Base-by-base conservation (phyloP, 2,329 filamentous ascomycete genomes). In the Trichoderma asperellum region DNA sequence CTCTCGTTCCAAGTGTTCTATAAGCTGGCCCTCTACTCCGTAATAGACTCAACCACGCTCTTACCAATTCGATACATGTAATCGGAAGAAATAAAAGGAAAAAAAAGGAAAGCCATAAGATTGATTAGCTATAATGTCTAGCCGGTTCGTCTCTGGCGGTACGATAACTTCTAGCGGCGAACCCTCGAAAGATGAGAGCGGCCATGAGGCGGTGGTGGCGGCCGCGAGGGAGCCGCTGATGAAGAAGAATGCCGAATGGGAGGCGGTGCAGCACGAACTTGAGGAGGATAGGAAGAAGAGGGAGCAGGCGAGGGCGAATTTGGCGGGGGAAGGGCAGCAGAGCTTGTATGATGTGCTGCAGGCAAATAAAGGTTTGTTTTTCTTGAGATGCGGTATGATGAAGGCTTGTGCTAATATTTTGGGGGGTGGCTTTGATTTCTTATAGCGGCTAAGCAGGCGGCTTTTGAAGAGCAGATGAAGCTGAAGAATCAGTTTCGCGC, bases 401-500 rank as follows among this genome's bases (percentile, higher is more conserved):
- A 27, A 21, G 3, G 24, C 24, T 2, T 14, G 21, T 53, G 40
- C 40, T 32, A 29, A 67, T 16, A 57, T 37, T 4, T 11, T 18
- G 16, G n/a, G 1, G 24, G 24, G 24, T 24, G 24, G 24, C 24
- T 24, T 14, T 24, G 24, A 11, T 24, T 37, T 5, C 27, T 12
- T 49, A n/a, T 69, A 91, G 92, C 89, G 72, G 91, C 91, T 69
- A 95, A 94, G 79, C 91, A 95, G 81, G 92, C 92, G 24, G 91
- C 90, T 10, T 93, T 94, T 78, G 92, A 94, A 78, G 92, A 95
- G 79, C 85, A 89, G 72, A 86, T 85, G 72, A 86, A 86, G 72
- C 82, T 95, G 64, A 87, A 88, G 75, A 92, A 95, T 75, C 92
- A 95, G 81, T 94, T 94, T 77, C 87, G 90, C 49, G 84, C 90